Percentiles rank a stretch among this genome's conserved stretches.
phyloP scores from a whole-genome alignment of 345 rosid species.

The Acer yangbiense region DNA sequence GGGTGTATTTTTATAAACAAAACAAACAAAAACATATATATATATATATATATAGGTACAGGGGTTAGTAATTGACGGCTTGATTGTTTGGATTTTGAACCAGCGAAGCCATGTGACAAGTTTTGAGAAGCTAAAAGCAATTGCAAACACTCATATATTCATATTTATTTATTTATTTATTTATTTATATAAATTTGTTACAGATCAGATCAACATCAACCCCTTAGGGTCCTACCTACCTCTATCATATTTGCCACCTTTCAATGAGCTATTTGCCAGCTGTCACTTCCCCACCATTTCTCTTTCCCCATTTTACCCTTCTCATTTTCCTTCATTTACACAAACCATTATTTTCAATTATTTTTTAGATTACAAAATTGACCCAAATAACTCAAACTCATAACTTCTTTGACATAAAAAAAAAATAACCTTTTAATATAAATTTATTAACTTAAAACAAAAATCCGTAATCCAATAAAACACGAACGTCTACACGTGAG shows the following conservation, averaged over 20 bases:
- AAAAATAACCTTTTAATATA: no score
- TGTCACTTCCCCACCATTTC: constrained; percentile 26
- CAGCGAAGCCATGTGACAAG: constrained; percentile 50
- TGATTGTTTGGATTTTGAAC: constrained; percentile 21
- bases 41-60: no score
- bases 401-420: no score
- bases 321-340: no score
- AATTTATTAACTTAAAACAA: no score
- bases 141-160: background rate
- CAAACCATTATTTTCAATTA: no score
- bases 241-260: constrained; percentile 22
- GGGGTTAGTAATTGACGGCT: constrained; percentile 21
- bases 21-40: background rate
- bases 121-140: background rate
- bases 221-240: background rate
- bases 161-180: no score
- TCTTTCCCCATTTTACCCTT: constrained; percentile 23
- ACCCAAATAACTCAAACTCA: no score
- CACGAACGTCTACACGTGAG: background rate
- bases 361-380: no score
- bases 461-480: no score
- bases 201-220: constrained; percentile 15
- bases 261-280: constrained; percentile 35
- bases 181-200: background rate
- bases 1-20: background rate